Evolutionary conservation across 495 filamentous ascomycete species (phyloP), one percentile per base, ranked within the genome.

Genomic region (Parachaetomium inaequale): DNA sequence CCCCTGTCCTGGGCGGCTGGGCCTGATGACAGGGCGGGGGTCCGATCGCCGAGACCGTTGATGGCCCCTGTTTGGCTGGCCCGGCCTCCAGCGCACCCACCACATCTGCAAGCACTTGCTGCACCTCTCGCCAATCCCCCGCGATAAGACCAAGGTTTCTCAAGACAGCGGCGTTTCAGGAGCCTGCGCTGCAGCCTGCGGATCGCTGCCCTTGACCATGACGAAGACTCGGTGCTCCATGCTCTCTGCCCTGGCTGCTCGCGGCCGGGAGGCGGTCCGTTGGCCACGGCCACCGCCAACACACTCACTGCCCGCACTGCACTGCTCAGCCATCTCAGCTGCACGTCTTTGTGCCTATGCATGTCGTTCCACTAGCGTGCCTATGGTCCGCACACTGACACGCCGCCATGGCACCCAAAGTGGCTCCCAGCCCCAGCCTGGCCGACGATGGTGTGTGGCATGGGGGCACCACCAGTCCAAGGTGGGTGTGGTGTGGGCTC

Each of bases 1-100:
- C 46, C 62, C 68, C 59, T 64, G 65, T 61, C 63, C 66, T n/a
- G n/a, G n/a, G n/a, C n/a, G n/a, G n/a, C 40, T 38, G 63, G n/a
- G 15, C 56, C 8, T 55, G 32, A 38, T 55, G 32, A 38, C 46
- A 14, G 26, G 31, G 43, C 7, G 43, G 28, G 46, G 32, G 34
- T 25, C n/a, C 7, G 50, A 29, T 55, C 59, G 34, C 59, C 38
- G 14, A 54, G 28, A 19, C 47, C 31, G 46, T 40, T 51, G 49
- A 52, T 52, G 32, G 47, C 47, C n/a, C 56, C 56, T 57, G 45
- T 38, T 45, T 55, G 51, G 40, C 50, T 47, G 51, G 40, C 26
- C 26, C 25, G 19, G 23, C 40, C 25, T 28, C 49, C 49, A 12
- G 21, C 28, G 43, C 31, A 36, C 56, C 32, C 49, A 42, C 55